A percentile compares a stretch with the other conserved stretches of the same genome.
These are phyloP conservation scores for Haplographium delicatum DNA, from an alignment of 495 filamentous ascomycete genomes.

Conservation along the genomic window DNA sequence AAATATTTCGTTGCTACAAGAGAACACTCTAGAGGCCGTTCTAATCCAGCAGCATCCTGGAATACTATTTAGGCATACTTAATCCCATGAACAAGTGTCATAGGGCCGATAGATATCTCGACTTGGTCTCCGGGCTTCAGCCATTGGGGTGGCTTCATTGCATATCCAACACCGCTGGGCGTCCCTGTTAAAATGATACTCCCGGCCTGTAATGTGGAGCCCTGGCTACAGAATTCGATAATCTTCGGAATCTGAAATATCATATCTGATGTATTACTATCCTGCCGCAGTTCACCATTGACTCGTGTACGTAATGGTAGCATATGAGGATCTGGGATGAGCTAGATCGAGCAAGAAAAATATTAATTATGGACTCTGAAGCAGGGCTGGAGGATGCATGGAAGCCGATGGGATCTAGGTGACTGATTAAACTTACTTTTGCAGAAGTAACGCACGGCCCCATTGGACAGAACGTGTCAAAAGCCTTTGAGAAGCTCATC, in stretches of 20 bases:
- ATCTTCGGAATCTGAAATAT: conserved; percentile 22
- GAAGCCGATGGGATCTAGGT: too few species aligned
- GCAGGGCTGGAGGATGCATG: background rate
- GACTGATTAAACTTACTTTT: too few species aligned
- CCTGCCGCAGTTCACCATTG: conserved; percentile 26
- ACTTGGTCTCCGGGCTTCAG: conserved; percentile 34
- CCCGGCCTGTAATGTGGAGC: conserved; percentile 33
- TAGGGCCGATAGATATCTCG: conserved; percentile 27
- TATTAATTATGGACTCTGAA: background rate
- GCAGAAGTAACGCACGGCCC: conserved; percentile 31
- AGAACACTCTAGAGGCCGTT: too few species aligned
- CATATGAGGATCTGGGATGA: conserved; percentile 9
- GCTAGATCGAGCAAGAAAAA: background rate
- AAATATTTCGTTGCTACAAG: too few species aligned
- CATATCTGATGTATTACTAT: conserved; percentile 22
- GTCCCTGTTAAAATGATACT: conserved; percentile 42
- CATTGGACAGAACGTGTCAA: conserved; percentile 22
- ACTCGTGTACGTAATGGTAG: conserved; percentile 22
- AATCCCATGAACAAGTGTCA: background rate
- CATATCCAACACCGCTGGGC: conserved; percentile 28
- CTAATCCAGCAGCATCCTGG: background rate
- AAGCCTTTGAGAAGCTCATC: conserved; percentile 18
- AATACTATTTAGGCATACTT: background rate
- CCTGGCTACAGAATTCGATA: conserved; percentile 27
- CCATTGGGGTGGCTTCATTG: conserved; percentile 29